These are phyloP conservation scores for Suillus subluteus DNA, from an alignment of 768 basidiomycete species.

Conservation along the genomic window DNA sequence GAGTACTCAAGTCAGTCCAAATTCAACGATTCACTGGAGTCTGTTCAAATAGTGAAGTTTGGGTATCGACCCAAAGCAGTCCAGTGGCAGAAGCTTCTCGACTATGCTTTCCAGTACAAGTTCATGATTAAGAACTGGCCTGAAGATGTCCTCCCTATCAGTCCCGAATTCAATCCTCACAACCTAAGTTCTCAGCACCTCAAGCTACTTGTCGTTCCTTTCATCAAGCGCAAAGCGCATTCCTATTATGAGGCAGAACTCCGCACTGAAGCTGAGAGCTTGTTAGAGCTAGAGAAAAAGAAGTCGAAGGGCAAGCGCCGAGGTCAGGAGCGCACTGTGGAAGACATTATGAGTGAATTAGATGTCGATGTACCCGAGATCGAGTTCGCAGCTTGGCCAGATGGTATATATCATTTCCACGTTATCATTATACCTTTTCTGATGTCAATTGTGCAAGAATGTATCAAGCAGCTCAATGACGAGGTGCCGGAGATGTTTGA, in stretches of 20 bases:
- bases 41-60: background rate
- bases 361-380: background rate
- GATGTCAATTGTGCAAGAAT: background rate
- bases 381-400: background rate
- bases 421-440: background rate
- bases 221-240: background rate
- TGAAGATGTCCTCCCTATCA: too few species aligned
- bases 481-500: background rate
- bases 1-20: background rate
- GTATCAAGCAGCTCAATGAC: background rate
- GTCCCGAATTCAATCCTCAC: too few species aligned
- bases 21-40: background rate
- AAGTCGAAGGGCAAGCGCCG: background rate
- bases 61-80: background rate
- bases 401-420: background rate
- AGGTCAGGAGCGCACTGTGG: background rate
- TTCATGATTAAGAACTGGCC: too few species aligned
- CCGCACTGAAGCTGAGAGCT: background rate
- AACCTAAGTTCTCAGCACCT: too few species aligned
- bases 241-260: background rate
- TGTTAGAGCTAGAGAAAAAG: background rate
- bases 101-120: background rate
- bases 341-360: background rate
- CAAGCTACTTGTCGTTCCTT: background rate
- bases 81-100: background rate